Percentiles rank a stretch among this genome's conserved stretches.
phyloP scores from a whole-genome alignment of 495 filamentous ascomycete species.

The Penicillium verhagenii region DNA sequence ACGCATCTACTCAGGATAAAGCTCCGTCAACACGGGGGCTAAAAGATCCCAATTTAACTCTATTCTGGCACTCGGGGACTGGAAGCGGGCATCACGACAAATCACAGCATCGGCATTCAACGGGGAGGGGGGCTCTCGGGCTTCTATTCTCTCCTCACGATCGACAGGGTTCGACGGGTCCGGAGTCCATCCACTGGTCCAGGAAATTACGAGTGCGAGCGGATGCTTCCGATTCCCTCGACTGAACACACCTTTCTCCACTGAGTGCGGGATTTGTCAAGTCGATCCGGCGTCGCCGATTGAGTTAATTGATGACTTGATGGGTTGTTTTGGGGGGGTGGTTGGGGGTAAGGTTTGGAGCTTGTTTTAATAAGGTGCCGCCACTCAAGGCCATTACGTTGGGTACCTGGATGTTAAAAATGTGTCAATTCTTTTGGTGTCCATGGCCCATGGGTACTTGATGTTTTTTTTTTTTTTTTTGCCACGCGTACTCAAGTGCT shows the following conservation, averaged over 20 bases:
- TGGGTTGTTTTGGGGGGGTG: neutral
- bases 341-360: neutral
- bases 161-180: conserved; percentile 33
- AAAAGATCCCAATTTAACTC: conserved; percentile 7
- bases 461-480: too few relatives aligned
- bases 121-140: neutral
- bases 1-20: conserved; percentile 9
- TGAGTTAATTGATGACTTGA: conserved; percentile 5
- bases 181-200: conserved; percentile 21
- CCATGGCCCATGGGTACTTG: too few relatives aligned
- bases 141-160: conserved; percentile 7
- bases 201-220: conserved; percentile 12
- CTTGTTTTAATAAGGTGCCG: neutral
- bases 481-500: neutral
- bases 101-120: conserved; percentile 26
- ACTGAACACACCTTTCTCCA: neutral
- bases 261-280: conserved; percentile 14
- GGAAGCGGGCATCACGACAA: conserved; percentile 5
- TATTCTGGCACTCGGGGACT: neutral
- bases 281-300: conserved; percentile 23
- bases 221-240: conserved; percentile 10
- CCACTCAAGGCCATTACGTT: neutral
- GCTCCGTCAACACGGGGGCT: neutral
- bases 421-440: too few relatives aligned
- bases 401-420: too few relatives aligned